Conservation (phyloP, 2,329 filamentous ascomycete genomes). For the Fusarium sp. region DNA sequence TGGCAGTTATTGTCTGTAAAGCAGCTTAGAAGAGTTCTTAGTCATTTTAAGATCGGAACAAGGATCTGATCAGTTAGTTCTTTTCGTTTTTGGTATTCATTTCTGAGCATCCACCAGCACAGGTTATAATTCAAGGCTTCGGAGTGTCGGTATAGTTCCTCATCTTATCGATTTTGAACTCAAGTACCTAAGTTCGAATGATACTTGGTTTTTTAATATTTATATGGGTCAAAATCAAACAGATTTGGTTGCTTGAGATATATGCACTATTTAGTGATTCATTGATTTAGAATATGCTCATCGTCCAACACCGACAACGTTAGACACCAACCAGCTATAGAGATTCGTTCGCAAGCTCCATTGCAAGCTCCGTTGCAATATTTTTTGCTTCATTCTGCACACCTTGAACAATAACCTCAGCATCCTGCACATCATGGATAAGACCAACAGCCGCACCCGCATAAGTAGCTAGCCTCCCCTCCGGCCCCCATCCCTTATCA, state of each 20-base stretch:
- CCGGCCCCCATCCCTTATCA: slow-evolving; percentile 61
- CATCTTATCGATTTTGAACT: too few species aligned
- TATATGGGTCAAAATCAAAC: too few species aligned
- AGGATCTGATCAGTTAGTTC: too few species aligned
- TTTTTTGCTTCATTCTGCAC: slow-evolving; percentile 49
- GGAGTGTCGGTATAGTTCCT: too few species aligned
- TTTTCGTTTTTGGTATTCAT: too few species aligned
- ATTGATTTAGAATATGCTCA: background rate
- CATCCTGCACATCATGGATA: slow-evolving; percentile 56
- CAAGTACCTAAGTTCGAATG: too few species aligned
- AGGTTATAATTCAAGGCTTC: too few species aligned
- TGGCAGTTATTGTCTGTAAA: too few species aligned
- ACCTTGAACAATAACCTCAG: slow-evolving; percentile 57
- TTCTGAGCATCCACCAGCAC: too few species aligned
- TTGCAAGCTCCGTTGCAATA: slow-evolving; percentile 11
- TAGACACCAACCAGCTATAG: background rate
- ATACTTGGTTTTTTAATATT: too few species aligned
- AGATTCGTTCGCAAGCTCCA: background rate
- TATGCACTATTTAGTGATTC: background rate
- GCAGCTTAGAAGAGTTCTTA: too few species aligned
- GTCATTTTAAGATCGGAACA: too few species aligned
- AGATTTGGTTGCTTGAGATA: background rate
- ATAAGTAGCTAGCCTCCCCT: slow-evolving; percentile 64
- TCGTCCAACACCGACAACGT: background rate
- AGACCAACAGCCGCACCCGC: slow-evolving; percentile 62